phyloP scores from a whole-genome alignment of 352 stramenopile genomes.

The Globisporangium lucens region DNA sequence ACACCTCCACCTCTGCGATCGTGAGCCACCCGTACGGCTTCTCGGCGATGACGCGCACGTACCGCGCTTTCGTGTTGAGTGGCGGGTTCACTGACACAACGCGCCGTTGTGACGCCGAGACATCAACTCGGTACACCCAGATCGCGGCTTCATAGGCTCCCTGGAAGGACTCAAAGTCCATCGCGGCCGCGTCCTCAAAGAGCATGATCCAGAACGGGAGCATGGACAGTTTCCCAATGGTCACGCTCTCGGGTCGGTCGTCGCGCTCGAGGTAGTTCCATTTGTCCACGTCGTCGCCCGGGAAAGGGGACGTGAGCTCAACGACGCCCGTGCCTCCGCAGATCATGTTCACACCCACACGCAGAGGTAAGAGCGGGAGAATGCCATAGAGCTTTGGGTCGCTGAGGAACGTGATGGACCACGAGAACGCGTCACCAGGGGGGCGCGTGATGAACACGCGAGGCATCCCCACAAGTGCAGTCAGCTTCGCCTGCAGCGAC shows the following conservation, averaged over 20 bases:
- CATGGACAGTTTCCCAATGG: conserved; percentile 37
- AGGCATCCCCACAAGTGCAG: conserved; percentile 28
- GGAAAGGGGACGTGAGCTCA: conserved; percentile 24
- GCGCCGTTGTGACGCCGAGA: conserved; percentile 14
- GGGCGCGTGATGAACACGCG: conserved; percentile 47
- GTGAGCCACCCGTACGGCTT: conserved; percentile 39
- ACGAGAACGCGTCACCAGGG: conserved; percentile 46
- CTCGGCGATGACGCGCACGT: conserved; percentile 58
- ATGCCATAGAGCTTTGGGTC: conserved; percentile 22
- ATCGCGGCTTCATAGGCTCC: conserved; percentile 44
- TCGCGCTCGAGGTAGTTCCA: conserved; percentile 34
- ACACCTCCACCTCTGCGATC: conserved; percentile 78
- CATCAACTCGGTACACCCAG: conserved; percentile 43
- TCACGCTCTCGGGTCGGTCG: conserved; percentile 16
- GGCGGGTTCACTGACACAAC: conserved; percentile 51
- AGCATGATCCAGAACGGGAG: conserved; percentile 81
- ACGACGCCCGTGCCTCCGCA: conserved; percentile 32
- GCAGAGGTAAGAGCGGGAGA: conserved; percentile 16
- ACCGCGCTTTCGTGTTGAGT: conserved; percentile 42
- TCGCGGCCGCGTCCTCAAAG: conserved; percentile 50
- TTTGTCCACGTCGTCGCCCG: conserved; percentile 41
- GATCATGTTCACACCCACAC: conserved; percentile 34
- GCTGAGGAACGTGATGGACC: conserved; percentile 67
- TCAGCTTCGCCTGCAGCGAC: conserved; percentile 59
- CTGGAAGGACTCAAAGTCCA: conserved; percentile 59